Base-by-base conservation (phyloP, 139 green algal species). In the Chlamydomonas sphaeroides region DNA sequence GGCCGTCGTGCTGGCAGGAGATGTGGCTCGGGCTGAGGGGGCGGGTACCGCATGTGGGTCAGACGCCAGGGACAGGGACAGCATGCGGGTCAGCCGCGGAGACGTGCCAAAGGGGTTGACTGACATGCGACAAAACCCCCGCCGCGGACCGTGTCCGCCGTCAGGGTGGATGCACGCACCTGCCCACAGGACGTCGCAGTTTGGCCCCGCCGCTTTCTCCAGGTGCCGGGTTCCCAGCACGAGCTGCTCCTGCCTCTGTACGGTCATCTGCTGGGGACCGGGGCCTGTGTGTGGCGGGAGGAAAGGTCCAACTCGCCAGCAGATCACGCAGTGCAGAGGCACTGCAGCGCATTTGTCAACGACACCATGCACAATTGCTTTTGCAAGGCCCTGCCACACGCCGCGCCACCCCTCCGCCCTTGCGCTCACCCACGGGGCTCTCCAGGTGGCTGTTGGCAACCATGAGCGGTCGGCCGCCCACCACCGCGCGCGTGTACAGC, bases 381-480 rank as follows among this genome's bases (percentile, higher is more conserved):
- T n/a, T n/a, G n/a, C n/a, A n/a, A n/a, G n/a, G n/a, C n/a, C n/a
- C n/a, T n/a, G n/a, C n/a, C n/a, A n/a, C n/a, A n/a, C n/a, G n/a
- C n/a, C n/a, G n/a, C n/a, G n/a, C n/a, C n/a, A n/a, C n/a, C n/a
- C n/a, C n/a, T n/a, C n/a, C n/a, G n/a, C n/a, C n/a, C n/a, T n/a
- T n/a, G n/a, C n/a, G n/a, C n/a, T n/a, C n/a, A n/a, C n/a, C 74
- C 10, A 76, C 38, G 36, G 88, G 89, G 65, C 88, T 94, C 62
- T 94, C 91, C 69, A 94, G 65, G 70, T 94, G 91, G 0, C 73
- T 79, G n/a, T 88, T 94, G 42, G 72, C 90, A 21, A 94, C 85
- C 20, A 78, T 78, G 2, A 94, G 39, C 3, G 51, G 66, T 5
- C 45, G 49, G 4, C 86, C 86, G 7, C 49, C 62, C 7, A 91